Base-by-base conservation (phyloP, 306 rosid genomes). In the Sicyos edulis region DNA sequence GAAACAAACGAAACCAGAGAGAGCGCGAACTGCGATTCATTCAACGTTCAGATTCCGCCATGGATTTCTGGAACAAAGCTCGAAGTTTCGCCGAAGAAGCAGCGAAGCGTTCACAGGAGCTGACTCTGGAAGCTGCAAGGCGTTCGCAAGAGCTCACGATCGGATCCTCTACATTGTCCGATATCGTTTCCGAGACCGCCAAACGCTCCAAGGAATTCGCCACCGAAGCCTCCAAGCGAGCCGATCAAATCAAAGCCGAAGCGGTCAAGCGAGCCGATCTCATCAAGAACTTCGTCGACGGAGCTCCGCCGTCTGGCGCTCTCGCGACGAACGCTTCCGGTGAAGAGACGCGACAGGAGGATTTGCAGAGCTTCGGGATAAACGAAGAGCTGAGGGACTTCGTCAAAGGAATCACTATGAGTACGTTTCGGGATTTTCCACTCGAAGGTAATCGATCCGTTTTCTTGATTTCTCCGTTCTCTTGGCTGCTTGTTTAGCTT, bases 31-130 rank as follows among this genome's bases (percentile, higher is more conserved):
- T 64, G 55, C 11, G 70, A 63, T 64, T 15, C 40, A 63, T 64
- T 15, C 40, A 40, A 11, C 12, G 21, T 9, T 17, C 52, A 67
- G 45, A 42, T 60, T 29, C 26, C 49, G 60, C 75, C 62, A 88
- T 89, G 96, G 84, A 87, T 51, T 76, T 88, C 6, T 88, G 96
- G 96, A 78, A 74, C 82, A 88, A 66, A 88, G 96, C 89, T 76
- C 83, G 87, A 74, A 84, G 80, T 74, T 83, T 86, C 26, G 93
- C 93, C 24, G 91, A 88, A 61, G 91, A 86, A 78, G 67, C 88
- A 4, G 80, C 87, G 10, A 85, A 85, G 78, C 80, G 84, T 26
- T 73, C 92, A 0, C 87, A 79, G 55, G 86, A 81, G 58, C 72
- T 83, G 9, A 19, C 80, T 10, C 45, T 64, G 49, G 83, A 73